Evolutionary conservation across 2,329 filamentous ascomycete genomes (phyloP), one percentile per base, ranked within the genome.

Genomic region (Penicillium sp.): DNA sequence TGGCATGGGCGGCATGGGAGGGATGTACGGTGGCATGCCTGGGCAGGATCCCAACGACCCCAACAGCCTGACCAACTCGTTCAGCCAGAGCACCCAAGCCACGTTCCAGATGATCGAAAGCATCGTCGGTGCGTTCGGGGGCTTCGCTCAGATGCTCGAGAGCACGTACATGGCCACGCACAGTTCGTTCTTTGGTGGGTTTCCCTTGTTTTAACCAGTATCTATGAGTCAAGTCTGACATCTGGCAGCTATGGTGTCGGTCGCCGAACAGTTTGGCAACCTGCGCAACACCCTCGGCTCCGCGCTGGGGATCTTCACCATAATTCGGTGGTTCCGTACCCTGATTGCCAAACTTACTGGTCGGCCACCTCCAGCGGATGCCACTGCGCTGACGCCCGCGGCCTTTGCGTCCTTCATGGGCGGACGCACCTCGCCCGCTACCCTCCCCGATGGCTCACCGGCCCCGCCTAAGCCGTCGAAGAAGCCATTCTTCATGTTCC

Each of bases 101-200:
- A 98, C 93, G 0, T 98, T 98, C 62, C 93, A 97, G 74, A 88
- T 98, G 77, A 88, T 98, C 36, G 93, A 98, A 71, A 93, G 90
- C 55, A 86, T 98, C 42, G 93, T 98, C 10, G 87, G 88, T 16
- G 90, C 93, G 2, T 98, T 98, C 73, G 90, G 90, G 14, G 93
- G 94, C 0, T 97, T 98, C 63, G 88, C 94, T 9, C 93, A 98
- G 73, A 98, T 98, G 93, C 77, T 98, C 18, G 93, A 98, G 71
- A 97, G 93, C 73, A 97, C 93, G 8, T 98, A 96, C 59, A 98
- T 98, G 94, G 93, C 94, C 19, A 98, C 93, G 0, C 93, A 98
- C 68, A 96, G 90, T 4, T 95, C 88, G 38, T 98, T 98, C 69
- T 98, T 97, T 60, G 90, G 89, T 95, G 78, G 58, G 84, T 69